Evolutionary conservation across 208 protist genomes (phyloP), one percentile per base, ranked within the genome.

Genomic region (Leishmania amazonensis): DNA sequence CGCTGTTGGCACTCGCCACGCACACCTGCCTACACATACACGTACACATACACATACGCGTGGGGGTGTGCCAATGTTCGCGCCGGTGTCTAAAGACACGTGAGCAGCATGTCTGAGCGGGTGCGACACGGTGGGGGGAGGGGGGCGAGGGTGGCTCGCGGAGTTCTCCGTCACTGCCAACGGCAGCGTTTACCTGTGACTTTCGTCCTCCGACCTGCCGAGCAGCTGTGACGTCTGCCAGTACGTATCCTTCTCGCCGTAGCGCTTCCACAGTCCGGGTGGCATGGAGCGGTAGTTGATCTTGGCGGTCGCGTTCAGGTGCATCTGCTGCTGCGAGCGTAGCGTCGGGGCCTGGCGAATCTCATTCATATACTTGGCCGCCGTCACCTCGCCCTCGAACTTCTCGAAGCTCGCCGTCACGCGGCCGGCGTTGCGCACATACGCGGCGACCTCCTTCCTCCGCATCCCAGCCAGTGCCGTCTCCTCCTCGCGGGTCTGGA

Each of bases 231-330:
- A 81, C 15, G 93, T 98, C 1, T 89, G 90, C 91, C 90, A 95
- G 79, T 93, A 93, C 21, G 90, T 93, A 1, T 96, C 87, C 53
- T 81, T 82, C 83, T 92, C 80, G 0, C 93, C 93, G 84, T 98
- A 98, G 28, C 83, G 86, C 86, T 98, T 98, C 91, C 89, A 96
- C 85, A 98, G 81, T 0, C 95, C 95, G 2, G 91, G 87, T 19
- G 95, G 95, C 93, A 97, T 96, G 6, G 95, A 96, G 68, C 92
- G 90, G 84, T 96, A 98, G 83, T 94, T 95, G 78, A 98, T 96
- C 77, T 95, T 95, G 45, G 92, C 91, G 0, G 93, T 96, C 28
- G 92, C 93, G 87, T 97, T 96, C 42, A 97, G 84, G 80, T 98
- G 93, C 95, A 98, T 97, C 86, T 98, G 92, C 80, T 93, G 75